Conservation (phyloP, 306 rosid species). For the Vicia faba region DNA sequence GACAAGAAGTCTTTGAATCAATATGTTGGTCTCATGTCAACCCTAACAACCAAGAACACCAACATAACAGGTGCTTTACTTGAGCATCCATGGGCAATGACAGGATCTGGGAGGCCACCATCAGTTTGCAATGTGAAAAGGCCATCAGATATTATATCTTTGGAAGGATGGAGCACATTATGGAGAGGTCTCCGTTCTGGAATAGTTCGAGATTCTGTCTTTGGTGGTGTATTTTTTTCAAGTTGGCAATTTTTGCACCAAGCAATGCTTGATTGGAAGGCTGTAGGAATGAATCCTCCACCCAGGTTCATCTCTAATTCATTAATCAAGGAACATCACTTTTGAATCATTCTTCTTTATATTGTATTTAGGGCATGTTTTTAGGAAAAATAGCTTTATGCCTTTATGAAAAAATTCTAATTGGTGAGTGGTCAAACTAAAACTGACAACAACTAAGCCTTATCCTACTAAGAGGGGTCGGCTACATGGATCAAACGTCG, state of each 20-base stretch:
- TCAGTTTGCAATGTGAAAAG: slow-evolving; percentile 61
- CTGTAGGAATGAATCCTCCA: slow-evolving; percentile 74
- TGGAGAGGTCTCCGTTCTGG: slow-evolving; percentile 92
- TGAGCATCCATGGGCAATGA: slow-evolving; percentile 94
- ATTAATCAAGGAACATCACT: slow-evolving; percentile 22
- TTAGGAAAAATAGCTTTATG: slow-evolving; percentile 15
- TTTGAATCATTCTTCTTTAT: slow-evolving; percentile 20
- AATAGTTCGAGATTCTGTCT: slow-evolving; percentile 80
- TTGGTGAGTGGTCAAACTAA: slow-evolving; percentile 27
- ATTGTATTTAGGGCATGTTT: slow-evolving; percentile 7
- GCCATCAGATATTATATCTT: slow-evolving; percentile 61
- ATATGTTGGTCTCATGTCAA: slow-evolving; percentile 70
- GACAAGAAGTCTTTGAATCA: slow-evolving; percentile 66
- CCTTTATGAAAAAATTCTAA: background rate
- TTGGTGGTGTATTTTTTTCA: slow-evolving; percentile 81
- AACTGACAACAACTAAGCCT: too few relatives aligned
- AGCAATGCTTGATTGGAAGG: slow-evolving; percentile 87
- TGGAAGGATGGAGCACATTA: slow-evolving; percentile 83
- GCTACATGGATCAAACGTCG: too few relatives aligned
- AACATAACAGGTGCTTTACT: slow-evolving; percentile 62
- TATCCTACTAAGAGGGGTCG: too few relatives aligned
- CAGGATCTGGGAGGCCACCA: slow-evolving; percentile 88
- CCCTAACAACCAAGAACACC: slow-evolving; percentile 65
- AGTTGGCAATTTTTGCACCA: slow-evolving; percentile 86
- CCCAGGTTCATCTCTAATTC: slow-evolving; percentile 67